Conservation (phyloP, 2,329 filamentous ascomycete genomes). For the Aspergillus vadensis region DNA sequence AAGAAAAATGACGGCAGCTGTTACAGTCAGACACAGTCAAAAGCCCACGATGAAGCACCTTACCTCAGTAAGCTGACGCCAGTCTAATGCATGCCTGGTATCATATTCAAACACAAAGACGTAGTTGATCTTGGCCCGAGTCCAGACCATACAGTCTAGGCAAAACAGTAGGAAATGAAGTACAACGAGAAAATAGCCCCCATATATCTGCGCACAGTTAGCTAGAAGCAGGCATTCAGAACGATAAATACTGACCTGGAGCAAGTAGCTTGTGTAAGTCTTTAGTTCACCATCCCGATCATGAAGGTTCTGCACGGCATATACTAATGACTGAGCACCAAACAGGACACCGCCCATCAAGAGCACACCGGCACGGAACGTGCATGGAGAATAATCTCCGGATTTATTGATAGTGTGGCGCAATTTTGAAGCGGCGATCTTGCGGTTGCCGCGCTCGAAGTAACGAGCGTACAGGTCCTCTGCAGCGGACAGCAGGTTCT, state of each 20-base stretch:
- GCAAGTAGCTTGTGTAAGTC: conserved; percentile 64
- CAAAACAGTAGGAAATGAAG: conserved; percentile 82
- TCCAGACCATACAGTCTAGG: conserved; percentile 81
- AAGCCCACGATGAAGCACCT: conserved; percentile 16
- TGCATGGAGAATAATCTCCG: conserved; percentile 59
- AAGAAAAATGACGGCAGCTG: conserved; percentile 81
- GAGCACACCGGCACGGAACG: conserved; percentile 65
- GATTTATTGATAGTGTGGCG: conserved; percentile 67
- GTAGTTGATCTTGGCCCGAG: conserved; percentile 85
- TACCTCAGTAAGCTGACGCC: conserved; percentile 79
- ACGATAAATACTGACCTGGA: conserved; percentile 56
- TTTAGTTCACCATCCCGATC: conserved; percentile 52
- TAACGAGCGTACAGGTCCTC: conserved; percentile 94
- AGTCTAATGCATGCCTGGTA: conserved; percentile 80
- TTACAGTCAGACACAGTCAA: conserved; percentile 17
- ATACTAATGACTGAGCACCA: conserved; percentile 64
- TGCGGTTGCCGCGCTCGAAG: conserved; percentile 91
- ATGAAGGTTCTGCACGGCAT: conserved; percentile 57
- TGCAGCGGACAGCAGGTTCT: conserved; percentile 74
- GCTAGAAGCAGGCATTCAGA: conserved; percentile 3
- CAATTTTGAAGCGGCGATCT: conserved; percentile 84
- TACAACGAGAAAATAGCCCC: conserved; percentile 83
- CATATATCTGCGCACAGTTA: conserved; percentile 70
- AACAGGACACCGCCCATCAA: conserved; percentile 70
- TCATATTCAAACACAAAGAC: conserved; percentile 97